Evolutionary conservation across 73 alveolate species (phyloP), one percentile per base, ranked within the genome.

Genomic region (Blepharisma japonicum): DNA sequence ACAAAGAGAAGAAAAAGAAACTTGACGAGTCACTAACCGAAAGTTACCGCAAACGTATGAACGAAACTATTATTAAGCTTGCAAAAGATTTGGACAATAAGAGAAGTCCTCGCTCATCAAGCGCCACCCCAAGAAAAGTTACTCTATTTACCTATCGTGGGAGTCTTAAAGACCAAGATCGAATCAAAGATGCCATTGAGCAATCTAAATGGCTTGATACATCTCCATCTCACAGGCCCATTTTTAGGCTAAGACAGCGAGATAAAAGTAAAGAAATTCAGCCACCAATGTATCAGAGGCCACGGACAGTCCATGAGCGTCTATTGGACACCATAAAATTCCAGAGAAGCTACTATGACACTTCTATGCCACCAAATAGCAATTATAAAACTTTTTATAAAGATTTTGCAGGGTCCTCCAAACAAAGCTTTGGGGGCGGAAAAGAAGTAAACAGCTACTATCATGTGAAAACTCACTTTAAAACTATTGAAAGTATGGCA

Each of bases 401-500:
- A 25, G 47, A 61, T 25, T 61, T 61, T 25, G 2, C 11, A 9
- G 74, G 74, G 14, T 14, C 11, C 47, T n/a, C 14, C 39, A 61
- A 25, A 25, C 38, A n/a, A 61, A 39, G 14, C 5, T 61, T 61
- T 25, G 14, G 18, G 39, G 74, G 74, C 2, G 74, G 74, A 20
- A 61, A 61, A 39, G 49, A 61, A 25, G 47, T 61, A 14, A 8
- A 14, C 14, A 25, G 23, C 74, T 61, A 61, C 47, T 61, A 61
- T 25, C 74, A 61, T 25, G 14, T 20, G 18, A 61, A 61, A 61
- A 61, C 46, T 14, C 74, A 61, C 47, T 61, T 61, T 9, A 61
- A 61, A 61, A 61, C 74, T 9, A 20, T 61, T 20, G 74, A 61
- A 61, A 61, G 74, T 5, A n/a, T 61, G 18, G 74, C 74, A 8